Base-by-base conservation (phyloP, 2,329 filamentous ascomycete genomes). In the Alternaria viburni region DNA sequence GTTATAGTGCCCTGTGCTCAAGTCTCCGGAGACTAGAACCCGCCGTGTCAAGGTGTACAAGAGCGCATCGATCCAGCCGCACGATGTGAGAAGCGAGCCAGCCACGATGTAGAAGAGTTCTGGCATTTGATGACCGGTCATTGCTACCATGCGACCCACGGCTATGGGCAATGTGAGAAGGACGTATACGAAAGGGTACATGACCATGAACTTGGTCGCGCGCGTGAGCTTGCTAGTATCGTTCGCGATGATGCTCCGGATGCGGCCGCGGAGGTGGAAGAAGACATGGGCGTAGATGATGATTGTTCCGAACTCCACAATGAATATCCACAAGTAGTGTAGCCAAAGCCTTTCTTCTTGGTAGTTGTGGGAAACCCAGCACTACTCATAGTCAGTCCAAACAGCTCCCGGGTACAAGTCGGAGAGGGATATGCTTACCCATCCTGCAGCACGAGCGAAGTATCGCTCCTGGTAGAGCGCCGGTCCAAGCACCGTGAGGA, bases 81-180 rank as follows among this genome's bases (percentile, higher is more conserved):
- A 82, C 7, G 76, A 81, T 4, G 82, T 83, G 50, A 90, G 87
- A 77, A 90, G 84, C 2, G 83, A 82, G 2, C 88, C 88, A 0
- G 88, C 86, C 11, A 88, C 83, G 72, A 85, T 86, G 73, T 88
- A 89, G 73, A 87, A 89, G 0, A 75, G 78, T 1, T 88, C 80
- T 0, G 86, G 83, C 4, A 88, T 82, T 0, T 80, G 54, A 5
- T 68, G 67, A 7, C 77, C 78, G 2, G 73, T 76, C 79, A 81
- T 81, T 19, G 75, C 69, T 13, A 76, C 72, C 79, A 81, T 81
- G 36, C 79, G 75, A 7, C 77, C 79, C 6, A 79, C 70, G 8
- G 89, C 89, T 1, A 92, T 82, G 0, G 90, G 90, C 0, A 89
- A 83, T 0, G 89, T 92, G 67, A 90, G 88, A 17, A 90, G 61